Evolutionary conservation across 2,329 filamentous ascomycete species (phyloP).

Genomic region (Ophiostoma ulmi): DNA sequence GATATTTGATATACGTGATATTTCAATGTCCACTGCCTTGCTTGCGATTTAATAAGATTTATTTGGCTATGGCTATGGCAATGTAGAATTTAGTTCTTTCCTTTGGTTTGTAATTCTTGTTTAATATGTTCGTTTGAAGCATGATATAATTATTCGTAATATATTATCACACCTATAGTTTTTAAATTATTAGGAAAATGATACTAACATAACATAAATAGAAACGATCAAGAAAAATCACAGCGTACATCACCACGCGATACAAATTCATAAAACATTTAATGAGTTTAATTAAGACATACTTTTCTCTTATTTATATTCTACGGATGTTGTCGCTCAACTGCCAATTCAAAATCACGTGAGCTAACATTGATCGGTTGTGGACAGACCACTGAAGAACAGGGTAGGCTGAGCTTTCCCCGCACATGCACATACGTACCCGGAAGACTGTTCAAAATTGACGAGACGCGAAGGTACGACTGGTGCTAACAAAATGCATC

Average conservation of each 20-base stretch:
- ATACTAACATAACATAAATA: background rate
- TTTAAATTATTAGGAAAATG: background rate
- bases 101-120: too few relatives aligned
- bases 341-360: background rate
- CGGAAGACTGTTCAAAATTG: background rate
- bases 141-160: too few relatives aligned
- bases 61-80: background rate
- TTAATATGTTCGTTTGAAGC: too few relatives aligned
- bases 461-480: background rate
- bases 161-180: too few relatives aligned
- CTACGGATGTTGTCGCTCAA: background rate
- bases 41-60: background rate
- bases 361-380: background rate
- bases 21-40: background rate
- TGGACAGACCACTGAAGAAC: background rate
- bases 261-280: background rate
- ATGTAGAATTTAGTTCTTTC: background rate
- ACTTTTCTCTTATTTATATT: background rate
- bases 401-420: conserved; percentile 18
- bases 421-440: conserved; percentile 15
- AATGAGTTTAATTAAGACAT: background rate
- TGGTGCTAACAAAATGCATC: background rate
- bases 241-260: too few relatives aligned
- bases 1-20: fast-evolving
- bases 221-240: too few relatives aligned